Base-by-base conservation (phyloP, 2,329 filamentous ascomycete species). In the Exophiala bonariae region DNA sequence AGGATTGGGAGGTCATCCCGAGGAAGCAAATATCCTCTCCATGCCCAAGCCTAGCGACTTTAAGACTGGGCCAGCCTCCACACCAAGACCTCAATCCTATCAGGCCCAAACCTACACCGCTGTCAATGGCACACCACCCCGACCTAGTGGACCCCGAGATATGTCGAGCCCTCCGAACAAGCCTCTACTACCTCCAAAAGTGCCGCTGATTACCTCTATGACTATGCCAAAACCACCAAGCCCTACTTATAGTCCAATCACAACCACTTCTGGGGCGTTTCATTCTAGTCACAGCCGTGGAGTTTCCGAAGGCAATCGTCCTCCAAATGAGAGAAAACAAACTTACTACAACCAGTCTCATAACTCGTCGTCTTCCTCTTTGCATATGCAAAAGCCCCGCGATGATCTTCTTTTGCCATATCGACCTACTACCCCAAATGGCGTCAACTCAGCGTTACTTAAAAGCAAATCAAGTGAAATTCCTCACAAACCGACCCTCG, bases 401-500 rank as follows among this genome's bases (percentile, higher is more conserved):
- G 70, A 73, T 34, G 71, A 70, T 46, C 44, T 54, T 14, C 49
- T 52, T 18, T 45, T 50, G 22, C 68, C 70, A 2, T 74, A 73
- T 48, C 61, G 71, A 35, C 69, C 72, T 31, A 61, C 60, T 17
- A 74, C 73, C 3, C 70, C 70, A 10, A 72, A 71, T 55, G 70
- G 67, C 41, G 39, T 67, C 32, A 59, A 70, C 50, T 52, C 63
- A 44, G 54, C 63, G 46, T 60, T 70, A 31, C 49, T 63, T 58
- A 58, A 68, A 65, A 66, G 71, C 69, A 63, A 66, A 69, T 61
- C 73, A 51, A 54, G 69, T 54, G 63, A 80, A 45, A 76, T 73
- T 58, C 76, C 69, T 52, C 83, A 64, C 63, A 85, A 66, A 62
- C 76, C 66, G 63, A 80, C 71, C 64, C 85, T 96, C 32, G 81